Evolutionary conservation across 2,329 filamentous ascomycete genomes (phyloP), one percentile per base, ranked within the genome.

Genomic region (Claviceps spartinae): DNA sequence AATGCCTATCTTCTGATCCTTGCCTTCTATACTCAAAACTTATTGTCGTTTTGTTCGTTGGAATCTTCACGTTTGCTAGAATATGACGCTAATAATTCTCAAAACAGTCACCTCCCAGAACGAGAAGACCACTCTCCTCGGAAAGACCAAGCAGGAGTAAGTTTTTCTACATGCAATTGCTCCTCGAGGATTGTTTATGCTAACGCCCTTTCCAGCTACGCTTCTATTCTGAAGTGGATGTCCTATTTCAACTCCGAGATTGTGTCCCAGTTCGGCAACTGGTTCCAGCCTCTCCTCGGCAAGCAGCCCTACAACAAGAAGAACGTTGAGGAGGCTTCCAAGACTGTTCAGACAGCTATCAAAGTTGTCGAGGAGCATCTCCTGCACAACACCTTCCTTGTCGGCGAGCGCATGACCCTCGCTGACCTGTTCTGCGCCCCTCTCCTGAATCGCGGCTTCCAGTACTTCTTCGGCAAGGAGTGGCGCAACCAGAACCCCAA

Each of bases 101-200:
- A 55, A 56, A 2, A 26, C 67, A 97, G 93, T 98, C 70, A 89
- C 93, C 65, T 97, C 93, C 63, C 93, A 98, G 78, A 98, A 98
- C 73, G 93, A 97, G 85, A 97, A 97, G 86, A 98, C 93, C 65
- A 94, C 89, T 62, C 89, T 98, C 61, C 83, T 98, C 64, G 93
- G 93, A 69, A 97, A 97, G 85, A 98, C 90, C 76, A 98, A 98
- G 86, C 91, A 98, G 79, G 93, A 98, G 83, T 89, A 75, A 69
- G 77, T 68, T 54, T 14, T n/a, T 36, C 0, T 20, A 11, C 30
- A 4, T 34, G 9, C 30, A 34, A 34, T 34, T 34, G 9, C 30
- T 34, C 9, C 30, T 34, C 30, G 30, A 34, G 30, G 8, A 34
- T 2, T 34, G 3, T 34, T 11, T 11, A 24, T 6, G 11, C 18